phyloP scores from a whole-genome alignment of 2,329 filamentous ascomycete species.

The Lasiodiplodia citricola region DNA sequence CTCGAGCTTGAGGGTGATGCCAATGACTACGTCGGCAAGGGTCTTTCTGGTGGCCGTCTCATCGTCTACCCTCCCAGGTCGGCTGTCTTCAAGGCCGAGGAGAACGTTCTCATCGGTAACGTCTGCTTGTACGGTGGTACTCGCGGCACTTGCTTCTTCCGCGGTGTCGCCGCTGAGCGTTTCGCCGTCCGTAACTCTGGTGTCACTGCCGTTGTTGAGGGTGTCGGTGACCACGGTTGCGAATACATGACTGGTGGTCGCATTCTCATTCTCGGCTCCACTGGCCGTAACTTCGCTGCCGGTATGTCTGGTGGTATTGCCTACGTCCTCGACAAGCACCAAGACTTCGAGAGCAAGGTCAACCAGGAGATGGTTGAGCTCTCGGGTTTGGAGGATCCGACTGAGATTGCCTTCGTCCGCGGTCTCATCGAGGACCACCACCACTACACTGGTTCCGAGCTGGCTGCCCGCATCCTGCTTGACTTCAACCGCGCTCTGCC shows the following conservation, averaged over 20 bases:
- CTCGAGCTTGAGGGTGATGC: conserved; percentile 93
- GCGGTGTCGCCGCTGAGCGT: conserved; percentile 92
- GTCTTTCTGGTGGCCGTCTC: conserved; percentile 87
- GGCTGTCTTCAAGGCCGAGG: conserved; percentile 92
- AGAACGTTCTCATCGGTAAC: conserved; percentile 93
- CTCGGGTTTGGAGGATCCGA: conserved; percentile 78
- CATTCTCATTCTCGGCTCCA: conserved; percentile 82
- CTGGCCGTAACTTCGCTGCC: conserved; percentile 95
- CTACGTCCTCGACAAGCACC: conserved; percentile 87
- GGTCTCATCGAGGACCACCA: conserved; percentile 95
- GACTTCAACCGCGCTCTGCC: conserved; percentile 92
- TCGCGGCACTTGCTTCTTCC: conserved; percentile 91
- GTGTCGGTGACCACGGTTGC: conserved; percentile 93
- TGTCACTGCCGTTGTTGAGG: conserved; percentile 94
- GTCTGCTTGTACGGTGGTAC: conserved; percentile 96
- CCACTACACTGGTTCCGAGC: conserved; percentile 95
- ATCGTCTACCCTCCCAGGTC: conserved; percentile 92
- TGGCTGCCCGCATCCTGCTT: conserved; percentile 89
- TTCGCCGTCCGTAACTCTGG: conserved; percentile 97
- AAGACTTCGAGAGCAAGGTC: conserved; percentile 90
- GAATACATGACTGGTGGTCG: conserved; percentile 99
- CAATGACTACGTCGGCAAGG: conserved; percentile 97
- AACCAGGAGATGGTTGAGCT: conserved; percentile 98
- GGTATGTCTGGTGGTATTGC: conserved; percentile 99
- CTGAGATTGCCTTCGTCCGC: conserved; percentile 88